Conservation (phyloP, 2,329 filamentous ascomycete genomes). For the Penicillium hordei region DNA sequence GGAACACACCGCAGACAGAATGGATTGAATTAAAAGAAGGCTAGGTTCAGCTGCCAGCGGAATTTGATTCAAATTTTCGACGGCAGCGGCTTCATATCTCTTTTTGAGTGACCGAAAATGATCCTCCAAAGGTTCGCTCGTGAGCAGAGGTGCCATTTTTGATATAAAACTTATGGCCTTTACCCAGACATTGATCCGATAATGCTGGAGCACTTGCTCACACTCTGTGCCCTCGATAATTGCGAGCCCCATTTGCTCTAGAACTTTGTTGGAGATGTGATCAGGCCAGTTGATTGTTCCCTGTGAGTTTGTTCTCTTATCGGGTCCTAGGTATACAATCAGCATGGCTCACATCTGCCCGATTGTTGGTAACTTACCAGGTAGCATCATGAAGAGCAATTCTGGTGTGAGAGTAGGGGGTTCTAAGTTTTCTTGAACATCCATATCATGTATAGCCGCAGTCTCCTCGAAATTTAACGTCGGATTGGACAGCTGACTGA, state of each 20-base stretch:
- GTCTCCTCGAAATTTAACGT: slow-evolving; percentile 16
- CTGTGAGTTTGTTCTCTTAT: slow-evolving; percentile 22
- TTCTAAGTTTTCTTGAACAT: slow-evolving; percentile 12
- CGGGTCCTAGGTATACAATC: slow-evolving; percentile 9
- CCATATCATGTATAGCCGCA: slow-evolving; percentile 8
- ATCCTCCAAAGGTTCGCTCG: slow-evolving; percentile 16
- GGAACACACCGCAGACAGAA: slow-evolving; percentile 21
- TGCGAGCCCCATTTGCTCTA: slow-evolving; percentile 26
- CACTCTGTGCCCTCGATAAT: slow-evolving; percentile 23
- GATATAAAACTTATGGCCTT: slow-evolving; percentile 24
- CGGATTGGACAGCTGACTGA: slow-evolving; percentile 24
- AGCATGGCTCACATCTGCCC: neutral
- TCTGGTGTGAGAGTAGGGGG: slow-evolving; percentile 22
- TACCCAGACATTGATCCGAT: slow-evolving; percentile 22
- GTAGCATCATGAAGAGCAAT: slow-evolving; percentile 26
- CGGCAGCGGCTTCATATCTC: slow-evolving; percentile 20
- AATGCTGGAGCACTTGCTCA: slow-evolving; percentile 21
- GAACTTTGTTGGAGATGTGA: slow-evolving; percentile 22
- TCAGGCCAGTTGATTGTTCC: slow-evolving; percentile 24
- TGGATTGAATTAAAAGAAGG: slow-evolving; percentile 21
- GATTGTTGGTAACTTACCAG: slow-evolving; percentile 8
- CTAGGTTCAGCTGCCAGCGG: slow-evolving; percentile 22
- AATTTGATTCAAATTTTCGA: slow-evolving; percentile 21
- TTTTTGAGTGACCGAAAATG: slow-evolving; percentile 24
- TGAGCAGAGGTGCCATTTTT: slow-evolving; percentile 19